These are phyloP conservation scores for Collybiopsis confluens DNA, from an alignment of 768 basidiomycete genomes.

Conservation along the genomic window DNA sequence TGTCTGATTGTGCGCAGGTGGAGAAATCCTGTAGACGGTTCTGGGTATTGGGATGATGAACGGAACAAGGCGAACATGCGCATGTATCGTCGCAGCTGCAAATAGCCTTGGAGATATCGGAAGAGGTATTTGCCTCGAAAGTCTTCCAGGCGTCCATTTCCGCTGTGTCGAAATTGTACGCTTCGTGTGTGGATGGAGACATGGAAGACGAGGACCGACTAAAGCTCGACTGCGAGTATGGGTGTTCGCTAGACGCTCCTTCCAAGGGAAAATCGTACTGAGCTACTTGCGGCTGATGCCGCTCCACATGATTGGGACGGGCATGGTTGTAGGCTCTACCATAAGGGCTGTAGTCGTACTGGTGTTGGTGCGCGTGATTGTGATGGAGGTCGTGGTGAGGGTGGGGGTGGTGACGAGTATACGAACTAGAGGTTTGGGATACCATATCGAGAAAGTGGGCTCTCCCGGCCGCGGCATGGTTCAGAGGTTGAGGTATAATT, in stretches of 20 bases:
- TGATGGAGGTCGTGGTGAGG: slow-evolving; percentile 49
- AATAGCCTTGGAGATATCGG: slow-evolving; percentile 7
- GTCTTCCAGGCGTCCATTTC: slow-evolving; percentile 1
- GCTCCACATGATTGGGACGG: slow-evolving; percentile 21
- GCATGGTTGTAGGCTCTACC: slow-evolving; percentile 58
- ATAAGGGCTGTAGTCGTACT: slow-evolving; percentile 53
- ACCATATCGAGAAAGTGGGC: slow-evolving; percentile 69
- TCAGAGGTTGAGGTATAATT: slow-evolving; percentile 22
- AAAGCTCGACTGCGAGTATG: background rate
- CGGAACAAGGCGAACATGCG: slow-evolving; percentile 36
- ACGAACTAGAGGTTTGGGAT: slow-evolving; percentile 57
- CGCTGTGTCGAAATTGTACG: background rate
- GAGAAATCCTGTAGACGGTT: slow-evolving; percentile 37
- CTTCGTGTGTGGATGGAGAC: background rate
- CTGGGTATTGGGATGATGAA: slow-evolving; percentile 24
- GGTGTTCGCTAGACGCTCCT: background rate
- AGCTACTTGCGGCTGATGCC: slow-evolving; percentile 9
- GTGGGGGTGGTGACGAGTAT: slow-evolving; percentile 34
- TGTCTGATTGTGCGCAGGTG: slow-evolving; percentile 30
- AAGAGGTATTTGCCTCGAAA: background rate
- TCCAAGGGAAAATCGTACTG: slow-evolving; percentile 10
- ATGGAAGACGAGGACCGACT: slow-evolving; percentile 1
- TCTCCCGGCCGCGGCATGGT: slow-evolving; percentile 56
- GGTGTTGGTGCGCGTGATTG: slow-evolving; percentile 19
- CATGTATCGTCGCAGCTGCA: slow-evolving; percentile 44